Percentiles rank a stretch among this genome's conserved stretches.
Conservation (phyloP, 2,329 filamentous ascomycete genomes). For the Pseudocercospora eumusae region DNA sequence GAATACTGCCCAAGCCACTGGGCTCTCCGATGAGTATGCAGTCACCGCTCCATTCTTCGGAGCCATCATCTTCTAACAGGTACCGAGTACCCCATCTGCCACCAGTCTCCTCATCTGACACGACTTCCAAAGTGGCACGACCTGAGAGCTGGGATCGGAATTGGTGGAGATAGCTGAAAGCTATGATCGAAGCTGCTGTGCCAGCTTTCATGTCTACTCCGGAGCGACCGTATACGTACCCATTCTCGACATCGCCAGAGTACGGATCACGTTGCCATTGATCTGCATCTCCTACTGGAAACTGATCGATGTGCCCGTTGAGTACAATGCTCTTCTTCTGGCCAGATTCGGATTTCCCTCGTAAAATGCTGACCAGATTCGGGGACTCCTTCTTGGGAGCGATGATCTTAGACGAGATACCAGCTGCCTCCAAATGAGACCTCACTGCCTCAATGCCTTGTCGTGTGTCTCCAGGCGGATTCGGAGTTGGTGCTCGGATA, state of each 20-base stretch:
- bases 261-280: slow-evolving; percentile 44
- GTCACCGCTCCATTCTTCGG: slow-evolving; percentile 42
- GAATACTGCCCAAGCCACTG: slow-evolving; percentile 42
- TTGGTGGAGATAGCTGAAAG: slow-evolving; percentile 40
- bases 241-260: slow-evolving; percentile 41
- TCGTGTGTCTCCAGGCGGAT: slow-evolving; percentile 44
- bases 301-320: slow-evolving; percentile 50
- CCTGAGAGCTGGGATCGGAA: slow-evolving; percentile 23
- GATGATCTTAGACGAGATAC: slow-evolving; percentile 35
- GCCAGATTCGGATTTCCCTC: slow-evolving; percentile 15
- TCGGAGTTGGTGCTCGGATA: slow-evolving; percentile 42
- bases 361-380: slow-evolving; percentile 42
- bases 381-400: slow-evolving; percentile 37
- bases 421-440: slow-evolving; percentile 33
- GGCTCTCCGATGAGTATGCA: slow-evolving; percentile 47
- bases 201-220: slow-evolving; percentile 51
- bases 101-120: slow-evolving; percentile 47
- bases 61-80: slow-evolving; percentile 39
- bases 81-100: slow-evolving; percentile 43
- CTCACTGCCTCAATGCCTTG: slow-evolving; percentile 40
- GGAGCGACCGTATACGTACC: slow-evolving; percentile 43
- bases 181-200: slow-evolving; percentile 45
- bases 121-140: slow-evolving; percentile 36
- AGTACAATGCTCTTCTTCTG: slow-evolving; percentile 39
- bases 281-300: slow-evolving; percentile 41